Percentiles rank a stretch among this genome's conserved stretches.
phyloP scores from a whole-genome alignment of 192 early-diverging fungal species.

The Ambispora gerdemannii region DNA sequence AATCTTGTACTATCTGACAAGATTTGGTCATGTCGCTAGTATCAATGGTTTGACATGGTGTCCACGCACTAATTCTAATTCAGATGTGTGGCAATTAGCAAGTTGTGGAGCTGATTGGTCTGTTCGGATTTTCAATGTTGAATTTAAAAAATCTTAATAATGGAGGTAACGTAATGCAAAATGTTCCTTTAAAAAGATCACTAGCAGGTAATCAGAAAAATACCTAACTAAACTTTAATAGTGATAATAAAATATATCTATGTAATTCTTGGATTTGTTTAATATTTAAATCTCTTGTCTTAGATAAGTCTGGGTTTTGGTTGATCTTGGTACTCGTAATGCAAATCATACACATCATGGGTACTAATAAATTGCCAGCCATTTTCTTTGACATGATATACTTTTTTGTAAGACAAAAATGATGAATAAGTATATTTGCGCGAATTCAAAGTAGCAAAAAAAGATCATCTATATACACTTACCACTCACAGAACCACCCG shows the following conservation, averaged over 20 bases:
- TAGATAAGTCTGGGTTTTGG: conserved; percentile 14
- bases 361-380: conserved; percentile 88
- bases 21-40: conserved; percentile 32
- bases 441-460: background rate
- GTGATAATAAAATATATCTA: no score
- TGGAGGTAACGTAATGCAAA: background rate
- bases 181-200: no score
- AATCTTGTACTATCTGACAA: background rate
- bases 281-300: no score
- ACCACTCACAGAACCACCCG: conserved; percentile 80
- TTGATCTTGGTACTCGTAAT: conserved; percentile 63
- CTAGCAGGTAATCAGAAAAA: no score
- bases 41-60: conserved; percentile 29
- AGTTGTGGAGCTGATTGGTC: conserved; percentile 72
- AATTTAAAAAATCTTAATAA: conserved; percentile 12
- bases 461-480: conserved; percentile 31
- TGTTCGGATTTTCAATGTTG: conserved; percentile 62
- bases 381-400: conserved; percentile 88
- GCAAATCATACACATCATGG: conserved; percentile 81
- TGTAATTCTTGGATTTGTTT: no score
- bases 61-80: background rate
- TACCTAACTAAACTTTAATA: no score
- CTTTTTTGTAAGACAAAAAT: conserved; percentile 44
- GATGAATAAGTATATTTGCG: conserved; percentile 4
- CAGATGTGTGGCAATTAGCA: conserved; percentile 53